These are phyloP conservation scores for Citrullus amarus DNA, from an alignment of 306 rosid species.

Conservation along the genomic window DNA sequence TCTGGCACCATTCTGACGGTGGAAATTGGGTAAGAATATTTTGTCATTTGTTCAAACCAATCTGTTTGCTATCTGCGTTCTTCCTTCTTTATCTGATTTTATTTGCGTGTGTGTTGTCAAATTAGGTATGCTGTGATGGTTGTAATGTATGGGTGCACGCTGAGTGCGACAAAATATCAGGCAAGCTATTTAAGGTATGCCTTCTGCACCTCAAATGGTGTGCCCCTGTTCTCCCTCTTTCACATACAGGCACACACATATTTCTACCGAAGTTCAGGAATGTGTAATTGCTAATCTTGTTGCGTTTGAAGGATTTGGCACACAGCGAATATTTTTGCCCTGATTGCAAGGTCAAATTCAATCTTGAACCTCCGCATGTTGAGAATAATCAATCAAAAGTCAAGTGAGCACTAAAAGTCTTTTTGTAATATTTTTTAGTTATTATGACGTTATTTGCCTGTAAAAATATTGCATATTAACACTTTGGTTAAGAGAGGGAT, in stretches of 20 bases:
- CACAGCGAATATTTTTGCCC: constrained; percentile 78
- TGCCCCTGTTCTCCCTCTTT: background rate
- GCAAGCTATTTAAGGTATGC: constrained; percentile 53
- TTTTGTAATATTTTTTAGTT: background rate
- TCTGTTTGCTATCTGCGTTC: background rate
- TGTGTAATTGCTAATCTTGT: constrained; percentile 9
- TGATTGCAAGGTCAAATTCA: constrained; percentile 50
- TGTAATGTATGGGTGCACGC: constrained; percentile 99
- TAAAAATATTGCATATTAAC: background rate
- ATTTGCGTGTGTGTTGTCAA: constrained; percentile 12
- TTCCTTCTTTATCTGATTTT: constrained; percentile 2
- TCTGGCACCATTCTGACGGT: constrained; percentile 92
- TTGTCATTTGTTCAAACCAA: constrained; percentile 6
- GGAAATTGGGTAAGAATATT: constrained; percentile 86
- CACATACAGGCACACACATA: background rate
- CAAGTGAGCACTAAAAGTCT: constrained; percentile 29
- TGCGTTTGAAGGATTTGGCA: constrained; percentile 57
- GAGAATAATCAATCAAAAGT: constrained; percentile 27
- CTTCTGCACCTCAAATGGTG: background rate
- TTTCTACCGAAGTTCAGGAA: constrained; percentile 6
- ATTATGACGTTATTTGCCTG: background rate
- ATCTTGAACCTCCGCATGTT: constrained; percentile 25
- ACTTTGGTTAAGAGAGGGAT: background rate
- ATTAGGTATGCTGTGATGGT: constrained; percentile 90
- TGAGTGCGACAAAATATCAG: constrained; percentile 66